Percentiles rank a stretch among this genome's conserved stretches.
phyloP scores from a whole-genome alignment of 2,329 filamentous ascomycete species.

The Tolypocladium paradoxum region DNA sequence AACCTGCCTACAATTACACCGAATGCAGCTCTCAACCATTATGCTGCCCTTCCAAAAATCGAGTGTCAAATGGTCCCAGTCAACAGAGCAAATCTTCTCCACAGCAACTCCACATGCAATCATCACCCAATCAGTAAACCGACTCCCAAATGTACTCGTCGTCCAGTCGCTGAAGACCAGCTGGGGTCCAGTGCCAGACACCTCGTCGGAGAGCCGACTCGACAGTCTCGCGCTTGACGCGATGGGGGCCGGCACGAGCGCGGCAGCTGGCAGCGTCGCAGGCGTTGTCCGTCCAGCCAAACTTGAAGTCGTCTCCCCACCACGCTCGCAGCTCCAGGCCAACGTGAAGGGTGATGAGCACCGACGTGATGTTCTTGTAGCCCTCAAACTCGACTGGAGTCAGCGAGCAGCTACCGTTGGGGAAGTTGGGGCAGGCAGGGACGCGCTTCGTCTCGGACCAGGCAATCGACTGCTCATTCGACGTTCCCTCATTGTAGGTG shows the following conservation, averaged over 20 bases:
- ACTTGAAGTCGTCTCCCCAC: constrained; percentile 30
- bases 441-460: constrained; percentile 29
- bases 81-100: constrained; percentile 18
- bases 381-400: constrained; percentile 24
- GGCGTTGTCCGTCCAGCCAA: constrained; percentile 30
- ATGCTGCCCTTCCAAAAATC: constrained; percentile 24
- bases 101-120: constrained; percentile 15
- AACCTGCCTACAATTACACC: constrained; percentile 18
- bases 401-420: constrained; percentile 21
- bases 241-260: constrained; percentile 11
- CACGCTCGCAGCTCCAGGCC: constrained; percentile 25
- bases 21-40: constrained; percentile 17
- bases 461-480: constrained; percentile 24
- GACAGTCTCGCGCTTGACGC: constrained; percentile 21
- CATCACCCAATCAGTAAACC: constrained; percentile 14
- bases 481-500: constrained; percentile 20
- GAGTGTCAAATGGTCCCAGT: constrained; percentile 19
- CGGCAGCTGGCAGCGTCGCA: constrained; percentile 28
- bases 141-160: constrained; percentile 20
- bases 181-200: constrained; percentile 22
- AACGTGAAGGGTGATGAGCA: constrained; percentile 26
- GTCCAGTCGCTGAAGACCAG: constrained; percentile 20
- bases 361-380: constrained; percentile 27
- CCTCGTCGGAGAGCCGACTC: constrained; percentile 19
- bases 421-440: constrained; percentile 25